Base-by-base conservation (phyloP, 2,329 filamentous ascomycete genomes). In the Chaetomium olivaceum region DNA sequence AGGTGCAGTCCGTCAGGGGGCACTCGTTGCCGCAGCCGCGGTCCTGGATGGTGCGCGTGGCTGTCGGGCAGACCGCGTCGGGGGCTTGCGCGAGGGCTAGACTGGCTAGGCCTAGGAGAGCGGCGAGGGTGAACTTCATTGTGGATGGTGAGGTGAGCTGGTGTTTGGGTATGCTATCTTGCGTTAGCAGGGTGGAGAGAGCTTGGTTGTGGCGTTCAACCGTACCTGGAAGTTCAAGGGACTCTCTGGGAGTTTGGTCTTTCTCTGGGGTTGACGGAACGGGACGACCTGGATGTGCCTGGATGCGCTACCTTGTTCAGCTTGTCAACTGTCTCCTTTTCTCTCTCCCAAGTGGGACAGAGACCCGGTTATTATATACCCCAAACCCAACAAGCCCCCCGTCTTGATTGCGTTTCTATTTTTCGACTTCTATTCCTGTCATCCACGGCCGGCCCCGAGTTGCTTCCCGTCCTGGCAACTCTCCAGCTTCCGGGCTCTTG, bases 11-110 rank as follows among this genome's bases (percentile, higher is more conserved):
- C 0, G 65, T 57, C 54, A 69, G 68, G 51, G 61, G 51, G 69
- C 74, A 74, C n/a, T 61, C 36, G 54, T 71, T 71, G 50, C 54
- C 36, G 67, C 73, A 75, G 9, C 36, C 61, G 5, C 67, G 68
- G 63, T 71, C 70, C 55, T 74, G 68, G 54, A 71, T 68, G 19
- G 71, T 72, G n/a, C 68, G 68, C 19, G 73, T 75, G 4, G 72
- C 70, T 8, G 73, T 74, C 16, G 73, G 74, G 65, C 72, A 74
- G 48, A 52, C 62, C 31, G 33, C 60, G 51, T 64, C 58, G 1
- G 62, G 39, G 50, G n/a, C 62, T 14, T 43, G 5, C 43, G 73
- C 71, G 19, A 66, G 48, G 11, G 39, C 68, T 12, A 69, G 63
- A 50, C 68, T 62, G 16, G 66, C 64, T 36, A 67, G 52, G 61